Percentiles rank a stretch among this genome's conserved stretches.
phyloP scores from a whole-genome alignment of 1,284 basidiomycete species.

The Gymnopus androsaceus region DNA sequence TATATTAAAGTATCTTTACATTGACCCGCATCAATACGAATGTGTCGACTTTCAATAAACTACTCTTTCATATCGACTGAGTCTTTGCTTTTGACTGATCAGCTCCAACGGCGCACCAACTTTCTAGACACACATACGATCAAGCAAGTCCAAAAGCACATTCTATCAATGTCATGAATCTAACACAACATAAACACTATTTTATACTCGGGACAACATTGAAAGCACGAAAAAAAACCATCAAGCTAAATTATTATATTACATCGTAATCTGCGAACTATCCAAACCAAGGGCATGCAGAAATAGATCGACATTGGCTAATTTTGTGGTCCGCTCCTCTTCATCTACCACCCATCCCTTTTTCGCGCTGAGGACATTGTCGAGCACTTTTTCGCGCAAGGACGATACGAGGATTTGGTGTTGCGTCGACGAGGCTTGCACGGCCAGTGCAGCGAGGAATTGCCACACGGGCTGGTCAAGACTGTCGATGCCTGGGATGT shows the following conservation, averaged over 20 bases:
- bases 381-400: conserved; percentile 90
- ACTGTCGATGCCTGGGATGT: conserved; percentile 53
- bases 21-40: no score
- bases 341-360: conserved; percentile 74
- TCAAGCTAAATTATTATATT: conserved; percentile 33
- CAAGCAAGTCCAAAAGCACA: no score
- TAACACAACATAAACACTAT: no score
- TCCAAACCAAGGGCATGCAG: conserved; percentile 84
- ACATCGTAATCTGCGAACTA: conserved; percentile 77
- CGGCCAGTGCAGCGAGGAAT: conserved; percentile 86
- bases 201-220: not conserved
- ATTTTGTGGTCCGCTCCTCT: conserved; percentile 65
- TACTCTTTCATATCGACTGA: no score
- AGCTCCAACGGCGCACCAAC: no score
- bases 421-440: conserved; percentile 82
- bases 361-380: conserved; percentile 79
- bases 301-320: conserved; percentile 85
- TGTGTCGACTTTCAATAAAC: no score
- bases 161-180: no score
- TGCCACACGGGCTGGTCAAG: conserved; percentile 93
- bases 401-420: conserved; percentile 86
- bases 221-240: conserved; percentile 3
- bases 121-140: no score
- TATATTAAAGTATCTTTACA: no score
- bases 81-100: no score